phyloP scores from a whole-genome alignment of 176 grass and related monocot genomes.

The Aechmea fasciata region DNA sequence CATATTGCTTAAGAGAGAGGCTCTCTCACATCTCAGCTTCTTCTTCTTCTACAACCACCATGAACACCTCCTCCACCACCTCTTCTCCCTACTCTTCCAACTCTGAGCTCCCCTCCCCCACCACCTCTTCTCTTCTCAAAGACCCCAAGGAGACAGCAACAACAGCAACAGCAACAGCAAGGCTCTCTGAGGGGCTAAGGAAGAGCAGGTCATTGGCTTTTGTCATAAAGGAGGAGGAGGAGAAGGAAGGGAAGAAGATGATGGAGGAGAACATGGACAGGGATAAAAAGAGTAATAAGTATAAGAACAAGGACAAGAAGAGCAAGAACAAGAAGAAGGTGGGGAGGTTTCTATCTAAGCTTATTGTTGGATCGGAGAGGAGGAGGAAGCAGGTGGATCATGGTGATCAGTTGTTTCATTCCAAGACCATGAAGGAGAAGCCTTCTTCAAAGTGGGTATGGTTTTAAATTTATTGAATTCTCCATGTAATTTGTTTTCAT shows the following conservation, averaged over 20 bases:
- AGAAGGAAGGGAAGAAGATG: not conserved
- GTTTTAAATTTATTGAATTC: conserved; percentile 31
- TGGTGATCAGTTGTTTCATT: conserved; percentile 47
- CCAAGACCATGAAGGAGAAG: conserved; percentile 82
- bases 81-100: conserved; percentile 29
- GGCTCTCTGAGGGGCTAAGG: not conserved
- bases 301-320: conserved; percentile 18
- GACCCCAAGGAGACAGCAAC: not conserved
- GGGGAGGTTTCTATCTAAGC: conserved; percentile 65
- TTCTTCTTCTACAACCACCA: conserved; percentile 54
- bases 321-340: conserved; percentile 73
- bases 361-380: conserved; percentile 45
- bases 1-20: conserved; percentile 67
- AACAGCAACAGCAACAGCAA: not conserved
- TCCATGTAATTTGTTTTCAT: not conserved
- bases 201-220: conserved; percentile 27
- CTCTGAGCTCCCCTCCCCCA: conserved; percentile 28
- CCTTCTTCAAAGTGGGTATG: conserved; percentile 59
- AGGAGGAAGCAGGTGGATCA: conserved; percentile 30
- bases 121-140: conserved; percentile 7
- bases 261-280: conserved; percentile 4
- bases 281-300: not conserved
- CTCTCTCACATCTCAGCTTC: conserved; percentile 65
- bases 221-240: conserved; percentile 13
- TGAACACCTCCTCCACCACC: conserved; percentile 25